These are phyloP conservation scores for Suillus subluteus DNA, from an alignment of 768 basidiomycete genomes.

Conservation along the genomic window DNA sequence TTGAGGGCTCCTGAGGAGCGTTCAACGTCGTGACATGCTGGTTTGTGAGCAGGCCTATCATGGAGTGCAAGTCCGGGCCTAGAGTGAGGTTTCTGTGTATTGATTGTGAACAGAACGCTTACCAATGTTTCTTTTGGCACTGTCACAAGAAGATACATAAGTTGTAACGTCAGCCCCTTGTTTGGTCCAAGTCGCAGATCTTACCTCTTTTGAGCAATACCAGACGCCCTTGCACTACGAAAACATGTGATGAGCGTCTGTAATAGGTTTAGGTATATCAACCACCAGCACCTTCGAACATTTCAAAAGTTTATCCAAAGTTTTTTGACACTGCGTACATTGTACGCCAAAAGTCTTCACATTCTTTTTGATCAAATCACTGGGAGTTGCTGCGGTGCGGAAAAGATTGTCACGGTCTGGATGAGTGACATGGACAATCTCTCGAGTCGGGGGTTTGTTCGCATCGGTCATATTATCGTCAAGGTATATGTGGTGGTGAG, in stretches of 20 bases:
- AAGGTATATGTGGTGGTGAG: neutral
- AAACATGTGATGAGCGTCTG: neutral
- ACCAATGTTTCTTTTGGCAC: constrained; percentile 26
- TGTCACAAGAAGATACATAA: neutral
- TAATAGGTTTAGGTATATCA: neutral
- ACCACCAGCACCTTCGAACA: constrained; percentile 16
- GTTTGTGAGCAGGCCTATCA: constrained; percentile 20
- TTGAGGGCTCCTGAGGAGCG: constrained; percentile 21
- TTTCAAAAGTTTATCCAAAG: no score
- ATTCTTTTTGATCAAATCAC: constrained; percentile 17
- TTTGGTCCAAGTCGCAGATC: neutral
- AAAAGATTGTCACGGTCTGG: constrained; percentile 17
- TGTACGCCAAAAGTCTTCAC: constrained; percentile 8
- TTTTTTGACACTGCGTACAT: constrained; percentile 21
- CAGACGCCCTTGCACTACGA: constrained; percentile 23
- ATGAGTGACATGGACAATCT: constrained; percentile 16
- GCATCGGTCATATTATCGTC: neutral
- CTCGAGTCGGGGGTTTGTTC: neutral
- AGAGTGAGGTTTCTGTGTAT: neutral
- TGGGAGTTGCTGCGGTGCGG: constrained; percentile 12
- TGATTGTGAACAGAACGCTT: neutral
- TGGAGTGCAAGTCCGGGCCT: neutral
- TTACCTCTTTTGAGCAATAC: constrained; percentile 24
- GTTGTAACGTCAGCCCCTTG: neutral
- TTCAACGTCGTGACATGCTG: constrained; percentile 15